Base-by-base conservation (phyloP, 805 yeast genomes). In the Candida peoriensis region DNA sequence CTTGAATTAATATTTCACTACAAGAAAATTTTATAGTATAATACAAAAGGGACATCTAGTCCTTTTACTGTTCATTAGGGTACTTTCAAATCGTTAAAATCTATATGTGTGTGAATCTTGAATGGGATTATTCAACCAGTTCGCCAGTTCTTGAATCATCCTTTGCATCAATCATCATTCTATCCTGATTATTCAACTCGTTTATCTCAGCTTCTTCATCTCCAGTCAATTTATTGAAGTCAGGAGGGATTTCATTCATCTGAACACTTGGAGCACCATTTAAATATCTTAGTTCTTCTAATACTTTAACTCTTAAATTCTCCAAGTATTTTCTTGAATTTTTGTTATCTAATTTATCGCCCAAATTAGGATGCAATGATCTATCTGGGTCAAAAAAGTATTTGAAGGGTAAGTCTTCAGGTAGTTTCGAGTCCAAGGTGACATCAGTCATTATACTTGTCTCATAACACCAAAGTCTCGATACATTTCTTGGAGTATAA, bases 401-500 rank as follows among this genome's bases (percentile, higher is more conserved):
- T 29, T 38, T 23, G 85, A 89, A 65, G 14, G 56, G 56, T 22
- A 89, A 63, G 47, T 76, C 81, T n/a, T 80, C 62, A 18, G 56
- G 56, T 22, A 89, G 65, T 47, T 78, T 81, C 10, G 80, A 61
- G 21, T 86, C 84, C 49, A 90, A 64, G 31, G 80, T 70, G 11
- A 81, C 86, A 48, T 85, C 81, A 46, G 93, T 81, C 54, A 90
- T 70, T 19, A 93, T 70, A 23, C 96, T 90, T 0, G 96, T 80
- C 61, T 93, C 98, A 54, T 72, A 89, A 2, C 96, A 76, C 97
- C 98, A 90, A 10, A 95, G 74, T 47, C 98, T 70, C 5, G 97
- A 87, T 32, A 93, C 98, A 57, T 93, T 93, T 58, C 97, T 74
- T 74, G 95, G 94, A 3, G 98, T 93, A 63, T 93, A 93, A 15